Conservation (phyloP, 2,329 filamentous ascomycete genomes). For the Incumbomyces lentus region DNA sequence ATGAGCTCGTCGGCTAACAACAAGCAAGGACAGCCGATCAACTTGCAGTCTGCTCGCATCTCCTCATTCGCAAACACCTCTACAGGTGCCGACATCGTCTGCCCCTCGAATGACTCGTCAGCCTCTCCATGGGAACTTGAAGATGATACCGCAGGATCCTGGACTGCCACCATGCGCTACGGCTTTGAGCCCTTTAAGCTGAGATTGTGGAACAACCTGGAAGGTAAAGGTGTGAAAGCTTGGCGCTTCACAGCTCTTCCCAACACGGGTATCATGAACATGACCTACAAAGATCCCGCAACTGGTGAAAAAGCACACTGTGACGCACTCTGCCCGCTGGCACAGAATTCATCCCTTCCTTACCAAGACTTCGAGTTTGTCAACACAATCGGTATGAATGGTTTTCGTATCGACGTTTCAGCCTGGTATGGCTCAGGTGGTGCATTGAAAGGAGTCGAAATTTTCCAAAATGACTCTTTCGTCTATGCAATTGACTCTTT, state of each 20-base stretch:
- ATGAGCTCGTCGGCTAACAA: slow-evolving; percentile 42
- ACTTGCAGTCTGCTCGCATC: slow-evolving; percentile 68
- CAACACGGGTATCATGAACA: slow-evolving; percentile 86
- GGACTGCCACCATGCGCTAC: slow-evolving; percentile 73
- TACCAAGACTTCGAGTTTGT: slow-evolving; percentile 91
- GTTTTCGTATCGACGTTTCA: slow-evolving; percentile 74
- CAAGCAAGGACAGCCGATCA: slow-evolving; percentile 63
- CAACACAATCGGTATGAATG: slow-evolving; percentile 76
- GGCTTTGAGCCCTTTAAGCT: slow-evolving; percentile 80
- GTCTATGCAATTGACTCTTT: slow-evolving; percentile 76
- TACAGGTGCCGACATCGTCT: slow-evolving; percentile 64
- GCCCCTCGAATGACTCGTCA: slow-evolving; percentile 58
- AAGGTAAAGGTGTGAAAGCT: slow-evolving; percentile 76
- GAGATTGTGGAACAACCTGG: slow-evolving; percentile 71
- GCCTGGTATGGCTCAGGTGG: slow-evolving; percentile 79
- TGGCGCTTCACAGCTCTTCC: slow-evolving; percentile 81
- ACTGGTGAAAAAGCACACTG: slow-evolving; percentile 61
- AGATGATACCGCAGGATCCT: slow-evolving; percentile 66
- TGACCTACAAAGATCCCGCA: slow-evolving; percentile 73
- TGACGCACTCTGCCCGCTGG: slow-evolving; percentile 76
- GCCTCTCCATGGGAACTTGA: slow-evolving; percentile 74
- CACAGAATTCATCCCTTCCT: slow-evolving; percentile 51
- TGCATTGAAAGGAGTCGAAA: slow-evolving; percentile 73
- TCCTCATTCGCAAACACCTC: slow-evolving; percentile 47
- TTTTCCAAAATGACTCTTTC: slow-evolving; percentile 74